Base-by-base conservation (phyloP, 768 basidiomycete genomes). In the Cubamyces sp. region DNA sequence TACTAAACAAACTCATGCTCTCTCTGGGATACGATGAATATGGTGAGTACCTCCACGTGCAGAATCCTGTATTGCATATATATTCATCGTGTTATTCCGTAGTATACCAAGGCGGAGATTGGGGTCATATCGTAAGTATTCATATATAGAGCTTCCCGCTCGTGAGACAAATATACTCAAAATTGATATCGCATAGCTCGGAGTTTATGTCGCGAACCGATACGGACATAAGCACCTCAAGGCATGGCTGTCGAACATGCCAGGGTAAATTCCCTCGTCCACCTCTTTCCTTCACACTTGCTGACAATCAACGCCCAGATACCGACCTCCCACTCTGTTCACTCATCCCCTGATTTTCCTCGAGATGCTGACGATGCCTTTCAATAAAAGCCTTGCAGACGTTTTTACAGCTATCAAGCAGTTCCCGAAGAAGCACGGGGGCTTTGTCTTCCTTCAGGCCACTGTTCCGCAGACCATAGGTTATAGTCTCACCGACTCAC, bases 401-500 rank as follows among this genome's bases (percentile, higher is more conserved):
- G 77, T 73, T 0, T 48, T 76, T 1, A 50, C 53, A 12, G 71
- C 72, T 4, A 46, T 68, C 1, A 26, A 46, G 1, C 68, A 68
- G 70, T 71, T 75, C 66, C 40, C 1, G 0, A 56, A 52, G 28
- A 76, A 74, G 8, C 7, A 6, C 0, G 79, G 76, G 6, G 79
- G 80, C 54, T 43, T 51, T 6, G 11, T 3, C 0, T 57, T 70
- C 34, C 34, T 34, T 42, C 80, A 80, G 34, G 49, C 62, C 4
- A 73, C 73, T 4, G 61, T 66, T 16, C 74, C 75, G 1, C 72
- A 74, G 49, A 74, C 74, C 3, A 34, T 75, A 1, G 85, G 82
- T 0, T 86, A 86, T 62, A 68, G 75, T 16, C 73, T 87, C 4
- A 73, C 82, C 2, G 85, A 87, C 62, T 84, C 84, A 25, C 86